Conservation (phyloP, 1,139 yeast species). For the Protomyces pachydermus region DNA sequence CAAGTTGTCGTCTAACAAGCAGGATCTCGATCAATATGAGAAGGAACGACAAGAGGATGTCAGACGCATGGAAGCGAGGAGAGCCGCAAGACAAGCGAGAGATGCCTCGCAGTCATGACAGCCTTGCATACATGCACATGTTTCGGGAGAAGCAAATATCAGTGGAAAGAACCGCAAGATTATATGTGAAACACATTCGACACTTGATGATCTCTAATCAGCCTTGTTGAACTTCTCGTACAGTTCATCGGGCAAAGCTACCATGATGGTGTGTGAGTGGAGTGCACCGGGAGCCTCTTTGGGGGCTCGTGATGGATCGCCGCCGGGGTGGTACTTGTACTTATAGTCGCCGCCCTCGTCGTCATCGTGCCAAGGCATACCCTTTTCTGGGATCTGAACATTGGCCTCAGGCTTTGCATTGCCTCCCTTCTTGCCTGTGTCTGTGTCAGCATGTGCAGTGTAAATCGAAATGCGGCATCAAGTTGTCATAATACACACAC, state of each 20-base stretch:
- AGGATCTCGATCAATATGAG: slow-evolving; percentile 21
- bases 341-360: slow-evolving; percentile 14
- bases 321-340: slow-evolving; percentile 23
- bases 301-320: slow-evolving; percentile 19
- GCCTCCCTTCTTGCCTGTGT: slow-evolving; percentile 26
- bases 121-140: no score
- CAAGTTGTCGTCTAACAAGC: not conserved
- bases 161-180: no score
- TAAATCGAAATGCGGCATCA: not conserved
- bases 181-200: no score
- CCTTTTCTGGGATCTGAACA: slow-evolving; percentile 10
- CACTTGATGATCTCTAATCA: not conserved
- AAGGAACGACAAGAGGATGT: slow-evolving; percentile 13
- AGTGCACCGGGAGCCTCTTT: slow-evolving; percentile 27
- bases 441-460: not conserved
- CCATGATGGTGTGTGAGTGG: slow-evolving; percentile 27
- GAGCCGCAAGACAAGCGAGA: slow-evolving; percentile 12
- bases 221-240: slow-evolving; percentile 26
- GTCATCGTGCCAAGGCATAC: slow-evolving; percentile 26
- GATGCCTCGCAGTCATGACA: not conserved
- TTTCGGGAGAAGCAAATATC: no score
- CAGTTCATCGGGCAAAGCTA: slow-evolving; percentile 18
- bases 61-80: slow-evolving; percentile 9
- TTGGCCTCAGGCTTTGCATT: slow-evolving; percentile 24
- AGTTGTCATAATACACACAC: not conserved